Evolutionary conservation across 495 filamentous ascomycete species (phyloP).

Genomic region (Staphylotrichum longicolle): DNA sequence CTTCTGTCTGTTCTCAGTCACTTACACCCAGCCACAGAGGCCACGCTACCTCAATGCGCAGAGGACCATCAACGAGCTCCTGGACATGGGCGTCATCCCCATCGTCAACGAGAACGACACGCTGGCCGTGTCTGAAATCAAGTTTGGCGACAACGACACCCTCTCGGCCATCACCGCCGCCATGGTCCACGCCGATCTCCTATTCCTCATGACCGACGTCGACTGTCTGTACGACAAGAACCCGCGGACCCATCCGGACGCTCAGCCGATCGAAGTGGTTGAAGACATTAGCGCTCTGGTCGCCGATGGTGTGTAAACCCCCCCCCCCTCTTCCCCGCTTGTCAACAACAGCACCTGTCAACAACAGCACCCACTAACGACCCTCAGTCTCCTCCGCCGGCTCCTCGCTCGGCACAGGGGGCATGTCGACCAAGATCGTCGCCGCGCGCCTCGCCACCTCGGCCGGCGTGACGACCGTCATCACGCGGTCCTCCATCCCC

Average conservation of each 20-base stretch:
- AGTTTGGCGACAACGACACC: slow-evolving; percentile 99
- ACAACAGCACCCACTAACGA: slow-evolving; percentile 1
- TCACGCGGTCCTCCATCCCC: slow-evolving; percentile 85
- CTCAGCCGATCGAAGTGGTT: slow-evolving; percentile 86
- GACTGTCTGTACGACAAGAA: slow-evolving; percentile 97
- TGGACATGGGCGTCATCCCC: slow-evolving; percentile 94
- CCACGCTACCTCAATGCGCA: slow-evolving; percentile 96
- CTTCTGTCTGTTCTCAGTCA: background rate
- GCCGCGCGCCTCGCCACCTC: slow-evolving; percentile 91
- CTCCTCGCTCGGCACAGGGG: slow-evolving; percentile 87
- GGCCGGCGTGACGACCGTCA: slow-evolving; percentile 92
- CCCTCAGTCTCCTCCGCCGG: slow-evolving; percentile 77
- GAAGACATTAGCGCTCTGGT: slow-evolving; percentile 82
- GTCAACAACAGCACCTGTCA: background rate
- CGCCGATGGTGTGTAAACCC: slow-evolving; percentile 61
- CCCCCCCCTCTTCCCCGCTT: background rate
- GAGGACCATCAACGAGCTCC: slow-evolving; percentile 84
- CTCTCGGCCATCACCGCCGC: slow-evolving; percentile 93
- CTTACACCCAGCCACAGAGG: slow-evolving; percentile 49
- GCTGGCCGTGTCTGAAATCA: slow-evolving; percentile 93
- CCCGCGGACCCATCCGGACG: slow-evolving; percentile 77
- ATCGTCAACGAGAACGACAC: slow-evolving; percentile 99
- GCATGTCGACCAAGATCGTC: slow-evolving; percentile 97
- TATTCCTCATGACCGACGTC: slow-evolving; percentile 98
- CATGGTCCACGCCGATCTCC: slow-evolving; percentile 94